Percentiles rank a stretch among this genome's conserved stretches.
phyloP scores from a whole-genome alignment of 768 basidiomycete genomes.

The Lyophyllum shimeji region DNA sequence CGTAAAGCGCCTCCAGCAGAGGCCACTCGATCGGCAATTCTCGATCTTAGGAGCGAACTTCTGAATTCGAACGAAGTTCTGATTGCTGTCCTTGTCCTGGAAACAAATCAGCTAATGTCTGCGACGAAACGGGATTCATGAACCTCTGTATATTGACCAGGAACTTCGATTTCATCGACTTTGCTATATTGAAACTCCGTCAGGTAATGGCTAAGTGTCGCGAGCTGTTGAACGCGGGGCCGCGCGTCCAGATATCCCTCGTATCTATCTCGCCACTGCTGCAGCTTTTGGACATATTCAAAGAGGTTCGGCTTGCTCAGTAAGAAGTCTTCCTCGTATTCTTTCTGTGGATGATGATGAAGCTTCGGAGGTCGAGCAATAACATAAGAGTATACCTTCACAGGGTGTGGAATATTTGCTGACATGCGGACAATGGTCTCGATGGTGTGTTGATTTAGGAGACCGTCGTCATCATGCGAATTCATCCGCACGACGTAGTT shows the following conservation, averaged over 20 bases:
- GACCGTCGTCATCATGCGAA: constrained; percentile 65
- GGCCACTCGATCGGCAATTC: constrained; percentile 81
- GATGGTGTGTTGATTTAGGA: constrained; percentile 53
- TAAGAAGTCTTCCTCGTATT: constrained; percentile 91
- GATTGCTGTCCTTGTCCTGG: constrained; percentile 93
- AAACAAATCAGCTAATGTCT: constrained; percentile 6
- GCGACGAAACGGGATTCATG: constrained; percentile 1
- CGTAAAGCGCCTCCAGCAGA: constrained; percentile 87
- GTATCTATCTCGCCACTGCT: constrained; percentile 90
- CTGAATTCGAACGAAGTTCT: constrained; percentile 86
- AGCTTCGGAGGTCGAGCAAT: constrained; percentile 1
- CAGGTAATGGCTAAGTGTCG: constrained; percentile 86
- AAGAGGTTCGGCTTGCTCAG: constrained; percentile 73
- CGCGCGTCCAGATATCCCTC: constrained; percentile 81
- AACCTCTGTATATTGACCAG: constrained; percentile 99
- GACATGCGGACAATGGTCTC: constrained; percentile 60
- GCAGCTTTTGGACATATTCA: constrained; percentile 89
- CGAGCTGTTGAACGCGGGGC: constrained; percentile 82
- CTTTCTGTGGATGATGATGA: constrained; percentile 49
- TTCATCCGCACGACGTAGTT: constrained; percentile 71
- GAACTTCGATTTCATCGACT: constrained; percentile 96
- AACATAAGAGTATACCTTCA: constrained; percentile 46
- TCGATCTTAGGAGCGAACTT: constrained; percentile 92
- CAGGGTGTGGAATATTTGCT: constrained; percentile 52
- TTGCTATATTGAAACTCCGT: constrained; percentile 98